A percentile compares a stretch with the other conserved stretches of the same genome.
Conservation (phyloP, 1,284 basidiomycete genomes). For the Moesziomyces parantarcticus region DNA sequence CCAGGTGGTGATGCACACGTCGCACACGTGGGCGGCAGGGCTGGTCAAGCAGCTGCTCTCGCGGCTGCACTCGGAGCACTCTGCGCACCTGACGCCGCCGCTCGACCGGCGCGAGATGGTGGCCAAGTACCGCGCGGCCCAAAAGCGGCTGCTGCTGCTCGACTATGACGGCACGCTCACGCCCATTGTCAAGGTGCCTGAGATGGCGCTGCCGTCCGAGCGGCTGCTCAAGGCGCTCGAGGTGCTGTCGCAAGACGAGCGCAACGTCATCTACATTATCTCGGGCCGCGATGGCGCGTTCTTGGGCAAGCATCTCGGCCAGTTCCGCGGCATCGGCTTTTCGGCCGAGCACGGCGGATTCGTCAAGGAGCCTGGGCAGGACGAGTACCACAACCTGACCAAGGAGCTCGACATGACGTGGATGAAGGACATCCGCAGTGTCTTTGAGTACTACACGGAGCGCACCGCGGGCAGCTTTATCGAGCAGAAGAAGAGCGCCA, state of each 20-base stretch:
- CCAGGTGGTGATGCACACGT: conserved; percentile 91
- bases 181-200: conserved; percentile 94
- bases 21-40: conserved; percentile 92
- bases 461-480: conserved; percentile 93
- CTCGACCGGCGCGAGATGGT: conserved; percentile 78
- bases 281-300: conserved; percentile 95
- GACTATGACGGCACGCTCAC: conserved; percentile 98
- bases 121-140: conserved; percentile 76
- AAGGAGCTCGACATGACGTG: conserved; percentile 93
- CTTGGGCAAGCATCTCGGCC: conserved; percentile 89
- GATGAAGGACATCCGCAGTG: conserved; percentile 94
- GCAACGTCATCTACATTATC: conserved; percentile 95
- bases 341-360: conserved; percentile 97
- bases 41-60: conserved; percentile 88
- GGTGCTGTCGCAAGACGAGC: conserved; percentile 79
- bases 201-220: conserved; percentile 83
- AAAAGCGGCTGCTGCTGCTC: conserved; percentile 89
- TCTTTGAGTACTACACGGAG: conserved; percentile 96
- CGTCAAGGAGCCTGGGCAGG: conserved; percentile 77
- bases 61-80: conserved; percentile 82
- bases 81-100: conserved; percentile 86
- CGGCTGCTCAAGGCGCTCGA: conserved; percentile 81
- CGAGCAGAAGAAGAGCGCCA: conserved; percentile 94
- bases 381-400: conserved; percentile 89
- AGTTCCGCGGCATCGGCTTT: conserved; percentile 84